Evolutionary conservation across 1,139 yeast genomes (phyloP), one percentile per base, ranked within the genome.

Genomic region (Taphrina communis): DNA sequence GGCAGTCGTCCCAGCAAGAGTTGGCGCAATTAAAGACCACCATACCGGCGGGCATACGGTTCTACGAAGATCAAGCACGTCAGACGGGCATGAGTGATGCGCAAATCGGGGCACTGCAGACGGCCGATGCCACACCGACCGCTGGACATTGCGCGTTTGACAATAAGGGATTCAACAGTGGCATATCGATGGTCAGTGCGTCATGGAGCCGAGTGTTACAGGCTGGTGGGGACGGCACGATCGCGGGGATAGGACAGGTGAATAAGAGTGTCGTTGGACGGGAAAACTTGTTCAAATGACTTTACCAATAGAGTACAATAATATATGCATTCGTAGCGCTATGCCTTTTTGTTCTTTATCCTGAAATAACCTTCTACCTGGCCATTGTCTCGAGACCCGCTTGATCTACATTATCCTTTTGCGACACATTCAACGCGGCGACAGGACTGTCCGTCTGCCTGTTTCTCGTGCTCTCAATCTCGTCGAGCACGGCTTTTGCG

Each of bases 401-500:
- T 36, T 58, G 62, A 58, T 58, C 53, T 25, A 44, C 62, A 14
- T 58, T 44, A 17, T 19, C 60, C 36, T 39, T 38, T 39, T 56
- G 50, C 17, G 36, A 12, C 12, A 7, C 38, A 17, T 41, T 19
- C 36, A 39, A 6, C 17, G 58, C 51, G 12, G 59, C 56, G 31
- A 25, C 31, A 25, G 31, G 31, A 25, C 31, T 25, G 61, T 53
- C 68, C 53, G 46, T 38, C 31, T 62, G 63, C 38, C 68, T 60
- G 21, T 63, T 57, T 50, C 61, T 60, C 36, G 55, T 56, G 41
- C 38, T 62, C 35, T 91, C 90, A 72, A 94, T 90, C 72, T 82
- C 86, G 75, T 91, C 96, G 73, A 94, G 83, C 65, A 94, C 94
- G 69, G 80, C 82, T 77, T 88, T 90, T 19, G 97, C 99, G 56